Evolutionary conservation across 148 eudicot species (phyloP), one percentile per base, ranked within the genome.

Genomic region (Amaranthus palmeri): DNA sequence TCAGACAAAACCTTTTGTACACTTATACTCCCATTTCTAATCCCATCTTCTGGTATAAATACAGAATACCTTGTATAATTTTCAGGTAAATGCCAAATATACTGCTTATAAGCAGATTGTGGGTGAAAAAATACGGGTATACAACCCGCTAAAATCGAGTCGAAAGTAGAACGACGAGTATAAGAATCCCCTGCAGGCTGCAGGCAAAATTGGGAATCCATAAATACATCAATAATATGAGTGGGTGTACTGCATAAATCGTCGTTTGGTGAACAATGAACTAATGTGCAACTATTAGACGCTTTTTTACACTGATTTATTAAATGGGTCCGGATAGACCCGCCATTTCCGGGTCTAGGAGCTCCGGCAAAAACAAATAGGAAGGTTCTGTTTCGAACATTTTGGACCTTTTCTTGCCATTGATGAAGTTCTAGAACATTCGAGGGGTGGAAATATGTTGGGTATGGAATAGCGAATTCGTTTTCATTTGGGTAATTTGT

Each of bases 391-490:
- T 67, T 67, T 67, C 50, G 48, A 9, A 9, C 6, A 17, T 15
- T 79, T 61, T 69, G 77, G 41, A 83, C 25, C 15, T 10, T 57
- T 6, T 71, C 59, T 44, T 83, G 83, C 86, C 86, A 83, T 44
- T 43, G 45, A 1, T 62, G 64, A 57, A 83, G 69, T 6, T 83
- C 77, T 9, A 5, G 7, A 17, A 73, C 74, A 1, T 43, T 69
- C 12, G 75, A 62, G 52, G 83, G 86, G 56, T 83, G 86, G 56
- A 83, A 83, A 44, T 72, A 77, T 8, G 83, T 74, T 0, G 86
- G 86, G 56, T 83, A 80, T 41, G 86, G 86, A 5, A 83, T 65
- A 0, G 65, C 83, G 15, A 83, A 72, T 9, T 80, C 86, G 12
- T 72, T 75, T 2, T 52, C 44, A 14, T 48, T 61, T 53, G 68